phyloP scores from a whole-genome alignment of 1,139 yeast genomes.

The Suhomyces bolitotheri region DNA sequence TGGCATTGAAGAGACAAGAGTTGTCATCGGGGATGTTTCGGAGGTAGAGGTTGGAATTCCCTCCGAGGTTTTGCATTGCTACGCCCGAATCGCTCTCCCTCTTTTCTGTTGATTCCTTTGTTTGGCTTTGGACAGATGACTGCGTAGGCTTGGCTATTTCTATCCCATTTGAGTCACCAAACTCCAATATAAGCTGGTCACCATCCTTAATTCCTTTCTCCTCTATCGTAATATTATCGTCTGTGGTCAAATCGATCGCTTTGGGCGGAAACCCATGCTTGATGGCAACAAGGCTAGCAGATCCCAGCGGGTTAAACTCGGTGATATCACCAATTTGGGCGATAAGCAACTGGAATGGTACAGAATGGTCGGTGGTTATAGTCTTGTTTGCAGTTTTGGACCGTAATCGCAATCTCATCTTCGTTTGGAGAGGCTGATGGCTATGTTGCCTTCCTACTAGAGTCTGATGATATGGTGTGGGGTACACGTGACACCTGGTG shows the following conservation, averaged over 20 bases:
- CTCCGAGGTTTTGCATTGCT: slow-evolving; percentile 2
- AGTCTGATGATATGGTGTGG: too few species aligned
- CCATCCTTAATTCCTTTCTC: slow-evolving; percentile 51
- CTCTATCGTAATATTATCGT: slow-evolving; percentile 24
- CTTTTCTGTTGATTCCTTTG: neutral
- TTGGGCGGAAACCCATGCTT: slow-evolving; percentile 66
- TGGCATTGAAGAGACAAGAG: slow-evolving; percentile 74
- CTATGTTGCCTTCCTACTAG: too few species aligned
- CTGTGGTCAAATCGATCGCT: slow-evolving; percentile 30
- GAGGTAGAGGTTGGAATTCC: slow-evolving; percentile 33
- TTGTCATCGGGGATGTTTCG: slow-evolving; percentile 77
- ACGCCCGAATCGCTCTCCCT: neutral
- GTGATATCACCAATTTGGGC: slow-evolving; percentile 16
- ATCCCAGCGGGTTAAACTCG: slow-evolving; percentile 17
- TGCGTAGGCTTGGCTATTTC: slow-evolving; percentile 8
- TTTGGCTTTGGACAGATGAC: neutral
- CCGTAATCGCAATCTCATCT: slow-evolving; percentile 30
- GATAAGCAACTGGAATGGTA: slow-evolving; percentile 19
- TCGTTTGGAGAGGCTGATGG: too few species aligned
- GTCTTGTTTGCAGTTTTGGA: slow-evolving; percentile 21
- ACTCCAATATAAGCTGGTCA: slow-evolving; percentile 52
- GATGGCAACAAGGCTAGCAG: slow-evolving; percentile 23
- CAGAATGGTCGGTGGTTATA: slow-evolving; percentile 17
- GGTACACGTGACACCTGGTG: too few species aligned
- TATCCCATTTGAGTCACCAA: slow-evolving; percentile 1